Conservation (phyloP, 192 early-diverging fungal genomes). For the Backusella circina region DNA sequence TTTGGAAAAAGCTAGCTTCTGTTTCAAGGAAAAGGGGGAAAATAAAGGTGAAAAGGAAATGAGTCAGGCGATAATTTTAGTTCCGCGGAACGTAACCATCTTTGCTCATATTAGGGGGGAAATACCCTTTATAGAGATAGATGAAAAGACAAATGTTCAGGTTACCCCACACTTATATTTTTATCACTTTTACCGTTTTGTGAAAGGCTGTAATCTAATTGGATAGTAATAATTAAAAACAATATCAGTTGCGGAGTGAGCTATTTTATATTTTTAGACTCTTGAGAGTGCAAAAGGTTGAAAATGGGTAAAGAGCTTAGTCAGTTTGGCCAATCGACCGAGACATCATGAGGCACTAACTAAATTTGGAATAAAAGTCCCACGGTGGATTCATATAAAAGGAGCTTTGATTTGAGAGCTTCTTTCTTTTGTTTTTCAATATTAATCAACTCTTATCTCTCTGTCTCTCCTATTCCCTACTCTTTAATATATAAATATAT, state of each 20-base stretch:
- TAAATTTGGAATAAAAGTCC: not conserved
- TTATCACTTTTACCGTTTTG: not conserved
- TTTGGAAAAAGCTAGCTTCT: not conserved
- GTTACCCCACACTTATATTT: not conserved
- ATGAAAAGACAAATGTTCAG: not conserved
- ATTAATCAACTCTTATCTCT: not conserved
- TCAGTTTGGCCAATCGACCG: not conserved
- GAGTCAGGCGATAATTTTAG: not conserved
- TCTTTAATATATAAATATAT: not conserved
- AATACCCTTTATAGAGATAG: not conserved
- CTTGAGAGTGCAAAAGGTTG: not conserved
- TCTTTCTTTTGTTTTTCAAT: not conserved
- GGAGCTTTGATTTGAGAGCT: not conserved
- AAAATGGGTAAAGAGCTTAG: not conserved
- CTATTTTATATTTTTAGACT: constrained; percentile 3
- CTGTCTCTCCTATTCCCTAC: not conserved
- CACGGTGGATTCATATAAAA: not conserved
- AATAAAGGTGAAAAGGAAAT: constrained; percentile 2
- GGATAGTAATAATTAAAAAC: not conserved
- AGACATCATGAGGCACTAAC: not conserved
- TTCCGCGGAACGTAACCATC: not conserved
- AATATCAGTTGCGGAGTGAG: not conserved
- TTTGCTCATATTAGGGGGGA: not conserved
- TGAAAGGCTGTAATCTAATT: not conserved
- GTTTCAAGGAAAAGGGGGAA: constrained; percentile 2